Conservation (phyloP, 805 yeast species). For the Candida methanosorbosa region DNA sequence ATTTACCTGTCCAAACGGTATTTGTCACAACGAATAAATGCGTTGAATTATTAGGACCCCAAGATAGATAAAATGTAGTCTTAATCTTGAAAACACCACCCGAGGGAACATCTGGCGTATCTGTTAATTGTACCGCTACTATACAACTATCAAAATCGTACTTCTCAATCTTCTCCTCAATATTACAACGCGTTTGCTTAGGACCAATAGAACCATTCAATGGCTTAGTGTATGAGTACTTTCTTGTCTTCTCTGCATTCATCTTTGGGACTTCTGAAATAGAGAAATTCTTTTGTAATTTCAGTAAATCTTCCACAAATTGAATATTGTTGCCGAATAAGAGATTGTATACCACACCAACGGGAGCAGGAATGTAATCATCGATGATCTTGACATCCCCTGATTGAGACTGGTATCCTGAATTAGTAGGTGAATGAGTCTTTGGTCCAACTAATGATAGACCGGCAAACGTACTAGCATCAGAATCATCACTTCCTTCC, state of each 20-base stretch:
- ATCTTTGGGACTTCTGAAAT: slow-evolving; percentile 40
- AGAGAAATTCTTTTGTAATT: slow-evolving; percentile 57
- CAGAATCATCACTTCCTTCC: slow-evolving; percentile 15
- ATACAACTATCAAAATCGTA: slow-evolving; percentile 39
- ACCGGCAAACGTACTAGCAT: slow-evolving; percentile 25
- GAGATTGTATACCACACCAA: slow-evolving; percentile 51
- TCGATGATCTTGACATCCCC: slow-evolving; percentile 51
- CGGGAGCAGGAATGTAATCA: slow-evolving; percentile 48
- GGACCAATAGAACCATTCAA: slow-evolving; percentile 66
- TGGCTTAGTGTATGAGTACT: slow-evolving; percentile 55
- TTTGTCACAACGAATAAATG: slow-evolving; percentile 41
- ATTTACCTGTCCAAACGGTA: slow-evolving; percentile 65
- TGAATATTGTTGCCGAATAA: slow-evolving; percentile 54
- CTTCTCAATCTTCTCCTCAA: slow-evolving; percentile 49
- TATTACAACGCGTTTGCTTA: slow-evolving; percentile 59
- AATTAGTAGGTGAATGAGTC: slow-evolving; percentile 25
- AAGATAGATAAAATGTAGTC: slow-evolving; percentile 48
- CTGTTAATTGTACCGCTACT: slow-evolving; percentile 46
- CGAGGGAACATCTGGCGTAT: slow-evolving; percentile 79
- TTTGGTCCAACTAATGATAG: slow-evolving; percentile 30
- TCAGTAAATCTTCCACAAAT: slow-evolving; percentile 34
- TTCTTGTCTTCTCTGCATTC: slow-evolving; percentile 28
- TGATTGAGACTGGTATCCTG: slow-evolving; percentile 31
- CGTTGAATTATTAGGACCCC: slow-evolving; percentile 56
- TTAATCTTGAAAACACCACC: slow-evolving; percentile 59